Base-by-base conservation (phyloP, 306 rosid species). In the Vigna mungo region DNA sequence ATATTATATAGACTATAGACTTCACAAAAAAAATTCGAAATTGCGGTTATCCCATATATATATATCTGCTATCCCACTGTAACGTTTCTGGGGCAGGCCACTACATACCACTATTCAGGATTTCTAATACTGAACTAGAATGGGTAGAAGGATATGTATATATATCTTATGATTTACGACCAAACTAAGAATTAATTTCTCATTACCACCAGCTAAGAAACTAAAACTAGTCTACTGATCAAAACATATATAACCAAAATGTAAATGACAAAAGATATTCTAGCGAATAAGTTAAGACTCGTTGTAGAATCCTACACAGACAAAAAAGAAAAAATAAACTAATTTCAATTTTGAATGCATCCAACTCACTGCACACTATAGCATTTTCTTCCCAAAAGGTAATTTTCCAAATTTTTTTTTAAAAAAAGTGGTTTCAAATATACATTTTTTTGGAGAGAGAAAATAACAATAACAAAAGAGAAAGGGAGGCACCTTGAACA, bases 401-500 rank as follows among this genome's bases (percentile, higher is more conserved):
- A 11, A 13, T 75, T 14, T 18, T 49, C n/a, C 66, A 62, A 34
- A 60, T 15, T 25, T 25, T 23, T 23, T 23, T 30, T 7, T 1
- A 13, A 61, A 58, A 27, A 27, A 30, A n/a, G 56, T 17, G 58
- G 9, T 9, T 14, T 6, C 12, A 49, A 63, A 8, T 5, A 16
- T 36, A 10, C 14, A 10, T 12, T 0, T 53, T 30, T 34, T 39
- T 36, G 5, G 15, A 5, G 9, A 6, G 4, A 15, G 17, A 13
- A 10, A 16, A 1, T 30, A 39, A 53, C 32, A 47, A 8, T 21
- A n/a, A 5, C 14, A 59, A 12, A 7, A 52, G 23, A 21, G 23
- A 21, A 71, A 43, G 58, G 2, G 1, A 64, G 25, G 1, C 20
- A 87, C 93, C 91, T 81, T 87, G 91, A 14, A 63, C 82, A 21